Evolutionary conservation across 768 basidiomycete species (phyloP), one percentile per base, ranked within the genome.

Genomic region (Pleurotus cornucopiae): DNA sequence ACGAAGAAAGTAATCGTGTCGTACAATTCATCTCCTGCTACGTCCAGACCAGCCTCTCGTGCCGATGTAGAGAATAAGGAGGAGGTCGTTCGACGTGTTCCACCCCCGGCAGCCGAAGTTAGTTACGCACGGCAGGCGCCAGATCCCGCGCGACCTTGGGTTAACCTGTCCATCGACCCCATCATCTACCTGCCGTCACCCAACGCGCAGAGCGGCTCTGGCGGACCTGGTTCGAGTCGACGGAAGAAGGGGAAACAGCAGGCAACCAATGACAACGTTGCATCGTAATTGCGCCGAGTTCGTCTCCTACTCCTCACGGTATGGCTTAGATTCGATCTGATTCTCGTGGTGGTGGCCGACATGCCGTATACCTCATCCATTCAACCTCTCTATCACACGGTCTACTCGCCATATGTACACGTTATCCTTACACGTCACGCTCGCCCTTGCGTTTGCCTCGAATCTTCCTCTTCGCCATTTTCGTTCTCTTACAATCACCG

Each of bases 1-100:
- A 79, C 76, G 23, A 79, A 79, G 46, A 77, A 71, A 56, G 76
- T 83, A 18, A 76, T 69, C 1, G 72, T 88, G 4, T 76, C 83
- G 2, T 85, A 79, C 61, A 74, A 69, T 4, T 71, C 76, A 5
- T 69, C 73, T 14, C 69, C 73, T 1, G 62, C 72, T 3, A 62
- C 69, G 14, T 76, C 76, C 21, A 69, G 72, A 2, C 64, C 71
- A 2, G 64, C 66, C 0, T 76, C 75, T 0, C 61, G 70, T 21
- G 64, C 57, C 1, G 66, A 73, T 48, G 65, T 71, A 5, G 60
- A 61, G 2, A 69, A 70, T 39, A 37, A 16, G 16, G 70, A 70
- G 4, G 67, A 64, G 37, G 75, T 76, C 45, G 67, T 72, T 2
- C 62, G 58, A 6, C 73, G 81, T 30, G 71, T 80, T 0, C 73